Base-by-base conservation (phyloP, 768 basidiomycete species). In the Pholiota microspora region DNA sequence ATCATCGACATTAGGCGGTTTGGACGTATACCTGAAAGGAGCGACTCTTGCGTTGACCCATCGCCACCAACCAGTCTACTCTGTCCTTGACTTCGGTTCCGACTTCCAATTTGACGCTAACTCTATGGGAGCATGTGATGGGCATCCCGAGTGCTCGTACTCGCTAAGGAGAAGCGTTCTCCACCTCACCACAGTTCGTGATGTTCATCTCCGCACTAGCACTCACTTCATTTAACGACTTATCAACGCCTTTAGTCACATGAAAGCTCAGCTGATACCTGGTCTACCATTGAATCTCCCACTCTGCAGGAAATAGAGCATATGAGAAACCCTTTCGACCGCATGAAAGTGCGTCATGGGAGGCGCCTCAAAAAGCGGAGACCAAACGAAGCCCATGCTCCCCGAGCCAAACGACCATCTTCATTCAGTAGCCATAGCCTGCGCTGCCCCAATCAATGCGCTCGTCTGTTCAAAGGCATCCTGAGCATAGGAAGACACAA, bases 1-100 rank as follows among this genome's bases (percentile, higher is more conserved):
- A 2, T 75, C 74, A 7, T 75, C 74, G 2, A 72, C 73, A 1
- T 52, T 73, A n/a, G 71, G 69, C 15, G 72, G 70, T 0, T 57
- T 71, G 13, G 73, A 74, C 50, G 71, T 74, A 9, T 75, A 72
- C 57, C 51, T 70, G 34, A 64, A 70, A 15, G 67, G 70, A 5
- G 67, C 70, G 1, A 51, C 70, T 45, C 60, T 71, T 32, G 58
- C 58, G 1, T 55, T 61, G 21, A 66, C 65, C 1, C 69, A 70
- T 56, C 56, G 56, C 34, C 52, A 62, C 21, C 64, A 66, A 12
- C 67, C 65, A 3, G 62, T 67, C 31, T 65, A 62, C 25, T 69
- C 70, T 1, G 67, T 66, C 23, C 64, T 73, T 29, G 64, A 68
- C 48, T 55, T 60, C 45, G 44, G 45, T 16, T 49, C n/a, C 2